Percentiles rank a stretch among this genome's conserved stretches.
Conservation (phyloP, 495 filamentous ascomycete genomes). For the Tricharina praecox region DNA sequence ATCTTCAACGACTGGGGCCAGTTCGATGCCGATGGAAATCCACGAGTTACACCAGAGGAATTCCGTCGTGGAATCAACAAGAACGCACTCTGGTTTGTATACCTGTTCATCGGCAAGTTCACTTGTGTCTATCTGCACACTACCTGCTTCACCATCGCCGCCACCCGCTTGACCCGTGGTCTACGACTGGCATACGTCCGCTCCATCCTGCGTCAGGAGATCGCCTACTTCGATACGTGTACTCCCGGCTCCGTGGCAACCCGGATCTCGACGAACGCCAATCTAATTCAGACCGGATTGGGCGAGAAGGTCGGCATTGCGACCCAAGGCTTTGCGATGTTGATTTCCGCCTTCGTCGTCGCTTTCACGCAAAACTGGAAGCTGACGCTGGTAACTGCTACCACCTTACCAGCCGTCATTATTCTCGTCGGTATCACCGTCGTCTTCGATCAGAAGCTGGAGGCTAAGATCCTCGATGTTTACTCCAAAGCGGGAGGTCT, state of each 20-base stretch:
- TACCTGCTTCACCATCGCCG: constrained; percentile 38
- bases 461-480: constrained; percentile 38
- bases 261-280: constrained; percentile 3
- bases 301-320: constrained; percentile 36
- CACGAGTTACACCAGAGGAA: background rate
- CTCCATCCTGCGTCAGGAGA: constrained; percentile 26
- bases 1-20: constrained; percentile 20
- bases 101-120: constrained; percentile 46
- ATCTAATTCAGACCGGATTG: constrained; percentile 7
- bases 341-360: constrained; percentile 36
- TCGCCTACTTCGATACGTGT: constrained; percentile 6
- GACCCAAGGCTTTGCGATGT: constrained; percentile 37
- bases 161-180: constrained; percentile 38
- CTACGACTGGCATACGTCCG: constrained; percentile 38
- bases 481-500: constrained; percentile 44
- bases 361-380: constrained; percentile 42
- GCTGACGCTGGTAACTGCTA: constrained; percentile 40
- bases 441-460: constrained; percentile 40
- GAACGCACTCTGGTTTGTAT: constrained; percentile 37
- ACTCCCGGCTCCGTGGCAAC: constrained; percentile 3
- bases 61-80: constrained; percentile 15
- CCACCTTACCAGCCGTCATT: constrained; percentile 39
- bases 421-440: constrained; percentile 39
- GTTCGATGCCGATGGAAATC: constrained; percentile 7
- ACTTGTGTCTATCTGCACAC: constrained; percentile 36